Percentiles rank a stretch among this genome's conserved stretches.
These are phyloP conservation scores for Aspergillus nidulans DNA, from an alignment of 495 filamentous ascomycete genomes.

Conservation along the genomic window DNA sequence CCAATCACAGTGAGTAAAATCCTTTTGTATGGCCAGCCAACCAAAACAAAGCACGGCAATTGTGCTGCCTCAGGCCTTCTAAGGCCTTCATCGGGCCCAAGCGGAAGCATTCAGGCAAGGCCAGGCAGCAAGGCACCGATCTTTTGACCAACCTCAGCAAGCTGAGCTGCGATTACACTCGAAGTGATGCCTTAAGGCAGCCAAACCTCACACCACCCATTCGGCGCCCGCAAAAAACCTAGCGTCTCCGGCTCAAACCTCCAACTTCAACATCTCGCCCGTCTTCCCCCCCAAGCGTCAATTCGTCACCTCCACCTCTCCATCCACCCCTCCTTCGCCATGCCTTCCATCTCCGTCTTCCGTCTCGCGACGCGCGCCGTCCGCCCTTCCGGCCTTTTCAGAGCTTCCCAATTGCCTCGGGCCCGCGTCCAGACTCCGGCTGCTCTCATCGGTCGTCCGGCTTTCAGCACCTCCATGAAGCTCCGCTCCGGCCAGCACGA, in stretches of 20 bases:
- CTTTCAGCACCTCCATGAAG: slow-evolving; percentile 66
- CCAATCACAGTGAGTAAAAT: not conserved
- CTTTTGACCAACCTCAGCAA: slow-evolving; percentile 10
- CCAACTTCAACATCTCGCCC: slow-evolving; percentile 32
- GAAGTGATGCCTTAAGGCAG: slow-evolving; percentile 22
- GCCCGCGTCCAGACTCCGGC: slow-evolving; percentile 52
- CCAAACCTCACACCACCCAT: slow-evolving; percentile 40
- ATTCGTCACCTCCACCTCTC: slow-evolving; percentile 26
- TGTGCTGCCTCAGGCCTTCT: slow-evolving; percentile 37
- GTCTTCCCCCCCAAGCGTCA: slow-evolving; percentile 34
- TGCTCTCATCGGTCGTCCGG: slow-evolving; percentile 48
- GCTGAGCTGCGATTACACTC: not conserved
- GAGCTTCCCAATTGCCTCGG: slow-evolving; percentile 54
- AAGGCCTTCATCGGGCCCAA: slow-evolving; percentile 26
- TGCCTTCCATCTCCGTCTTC: slow-evolving; percentile 67
- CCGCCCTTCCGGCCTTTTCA: slow-evolving; percentile 57
- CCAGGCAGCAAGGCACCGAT: slow-evolving; percentile 9
- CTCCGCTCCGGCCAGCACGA: slow-evolving; percentile 58
- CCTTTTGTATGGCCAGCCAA: slow-evolving; percentile 17
- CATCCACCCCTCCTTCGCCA: slow-evolving; percentile 32
- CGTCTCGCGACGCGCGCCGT: slow-evolving; percentile 64
- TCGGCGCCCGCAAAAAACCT: slow-evolving; percentile 41
- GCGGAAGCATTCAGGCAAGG: slow-evolving; percentile 13
- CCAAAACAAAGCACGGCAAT: slow-evolving; percentile 27
- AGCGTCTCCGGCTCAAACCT: slow-evolving; percentile 29